phyloP scores from a whole-genome alignment of 352 stramenopile species.

The Pythium aristosporum region DNA sequence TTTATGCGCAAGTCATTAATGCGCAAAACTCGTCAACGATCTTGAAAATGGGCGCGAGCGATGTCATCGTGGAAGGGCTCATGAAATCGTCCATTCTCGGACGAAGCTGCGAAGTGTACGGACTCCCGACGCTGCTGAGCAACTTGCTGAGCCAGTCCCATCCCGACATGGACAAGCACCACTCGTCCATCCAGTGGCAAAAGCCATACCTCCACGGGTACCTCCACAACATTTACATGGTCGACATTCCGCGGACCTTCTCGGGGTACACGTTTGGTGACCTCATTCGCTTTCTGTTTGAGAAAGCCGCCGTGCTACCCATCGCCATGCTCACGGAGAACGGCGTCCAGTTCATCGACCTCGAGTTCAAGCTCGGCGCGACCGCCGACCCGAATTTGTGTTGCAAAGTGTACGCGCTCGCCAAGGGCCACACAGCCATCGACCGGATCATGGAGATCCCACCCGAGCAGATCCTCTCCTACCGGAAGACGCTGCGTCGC shows the following conservation, averaged over 20 bases:
- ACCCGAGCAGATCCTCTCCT: constrained; percentile 71
- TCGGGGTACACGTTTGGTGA: constrained; percentile 79
- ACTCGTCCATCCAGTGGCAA: constrained; percentile 59
- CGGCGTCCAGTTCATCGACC: constrained; percentile 66
- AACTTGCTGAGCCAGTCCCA: constrained; percentile 65
- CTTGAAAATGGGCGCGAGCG: constrained; percentile 71
- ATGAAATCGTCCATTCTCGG: constrained; percentile 76
- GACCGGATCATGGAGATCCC: constrained; percentile 62
- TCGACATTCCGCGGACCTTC: constrained; percentile 79
- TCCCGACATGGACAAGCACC: constrained; percentile 48
- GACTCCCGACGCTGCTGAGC: constrained; percentile 63
- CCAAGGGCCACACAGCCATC: constrained; percentile 51
- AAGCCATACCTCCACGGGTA: constrained; percentile 67
- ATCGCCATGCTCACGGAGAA: constrained; percentile 67
- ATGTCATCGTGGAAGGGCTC: constrained; percentile 66
- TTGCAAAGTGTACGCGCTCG: constrained; percentile 79
- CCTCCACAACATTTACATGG: constrained; percentile 69
- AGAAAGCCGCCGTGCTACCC: constrained; percentile 64
- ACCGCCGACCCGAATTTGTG: constrained; percentile 75
- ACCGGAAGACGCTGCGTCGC: constrained; percentile 65
- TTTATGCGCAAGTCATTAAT: constrained; percentile 80
- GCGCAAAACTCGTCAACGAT: constrained; percentile 59
- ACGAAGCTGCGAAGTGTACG: constrained; percentile 61
- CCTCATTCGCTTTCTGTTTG: constrained; percentile 76
- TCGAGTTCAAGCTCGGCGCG: constrained; percentile 76